Evolutionary conservation across 164 flowering plant species (phyloP).

Genomic region (Saururus chinensis): DNA sequence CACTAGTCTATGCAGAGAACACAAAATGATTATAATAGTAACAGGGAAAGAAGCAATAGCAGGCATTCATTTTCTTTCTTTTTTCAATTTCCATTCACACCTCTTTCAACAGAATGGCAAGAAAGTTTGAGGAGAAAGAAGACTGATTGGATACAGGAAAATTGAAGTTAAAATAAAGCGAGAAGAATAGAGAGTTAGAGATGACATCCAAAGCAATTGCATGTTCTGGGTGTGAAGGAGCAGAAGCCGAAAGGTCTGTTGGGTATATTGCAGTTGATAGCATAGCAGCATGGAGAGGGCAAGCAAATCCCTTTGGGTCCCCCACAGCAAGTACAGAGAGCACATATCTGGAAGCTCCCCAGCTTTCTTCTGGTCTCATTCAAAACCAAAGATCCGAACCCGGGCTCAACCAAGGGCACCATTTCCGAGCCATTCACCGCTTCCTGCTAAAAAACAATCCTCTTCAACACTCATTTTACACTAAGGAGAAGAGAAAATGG

Average conservation of each 20-base stretch:
- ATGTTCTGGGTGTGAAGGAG: constrained; percentile 80
- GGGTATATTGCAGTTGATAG: constrained; percentile 92
- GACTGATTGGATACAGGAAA: background rate
- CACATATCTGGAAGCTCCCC: constrained; percentile 71
- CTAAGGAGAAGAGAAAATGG: no score
- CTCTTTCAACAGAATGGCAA: background rate
- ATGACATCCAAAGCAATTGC: constrained; percentile 93
- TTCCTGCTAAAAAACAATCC: background rate
- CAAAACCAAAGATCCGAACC: constrained; percentile 28
- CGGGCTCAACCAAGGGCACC: constrained; percentile 50
- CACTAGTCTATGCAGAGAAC: no score
- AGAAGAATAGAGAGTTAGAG: constrained; percentile 26
- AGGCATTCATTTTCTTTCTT: no score
- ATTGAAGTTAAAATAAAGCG: background rate
- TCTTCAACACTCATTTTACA: background rate
- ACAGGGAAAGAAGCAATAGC: no score
- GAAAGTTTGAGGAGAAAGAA: background rate
- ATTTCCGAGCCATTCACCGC: constrained; percentile 15
- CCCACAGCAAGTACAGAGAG: constrained; percentile 85
- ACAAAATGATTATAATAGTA: no score
- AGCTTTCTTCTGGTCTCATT: constrained; percentile 59
- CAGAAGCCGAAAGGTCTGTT: constrained; percentile 93
- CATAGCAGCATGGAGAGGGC: constrained; percentile 89
- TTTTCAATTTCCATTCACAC: no score
- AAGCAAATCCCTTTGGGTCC: constrained; percentile 61